Evolutionary conservation across 805 yeast genomes (phyloP), one percentile per base, ranked within the genome.

Genomic region (Suhomyces vadensis): DNA sequence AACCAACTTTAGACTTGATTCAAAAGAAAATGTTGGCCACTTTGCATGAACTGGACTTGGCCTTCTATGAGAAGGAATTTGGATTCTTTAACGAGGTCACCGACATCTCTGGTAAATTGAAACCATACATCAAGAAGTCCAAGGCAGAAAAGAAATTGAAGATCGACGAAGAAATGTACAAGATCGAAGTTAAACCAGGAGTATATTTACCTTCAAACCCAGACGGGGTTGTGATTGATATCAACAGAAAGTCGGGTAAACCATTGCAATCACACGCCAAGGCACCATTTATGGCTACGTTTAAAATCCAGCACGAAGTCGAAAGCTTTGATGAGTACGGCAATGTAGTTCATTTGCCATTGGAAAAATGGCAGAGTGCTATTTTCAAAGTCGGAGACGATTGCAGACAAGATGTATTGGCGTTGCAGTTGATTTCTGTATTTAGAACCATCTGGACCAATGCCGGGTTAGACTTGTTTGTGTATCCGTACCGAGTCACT

Each of bases 341-440:
- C 1, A 57, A 63, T 13, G 48, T 49, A 16, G 59, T 58, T 22
- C 52, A 50, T n/a, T 51, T 59, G 5, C 74, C 77, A 4, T 61
- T 79, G 39, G 92, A 87, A 40, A 79, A 75, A 52, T 86, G 95
- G 95, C 90, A 90, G 60, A 83, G 95, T 59, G 99, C 99, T 10
- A 95, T 94, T 63, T 94, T 94, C 78, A 94, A 94, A 65, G 99
- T 94, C 43, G 99, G 99, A 48, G 99, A 94, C 69, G 99, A 94
- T 67, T 92, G 98, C 71, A 79, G 99, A 54, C 99, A 94, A 65
- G 99, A 94, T 67, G 92, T 94, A 39, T 75, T 94, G 53, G 97
- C 97, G 0, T 71, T 94, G 46, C 99, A 94, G 61, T 73, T 94
- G 58, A 85, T 95, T 46, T 85, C 97, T 3, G 83, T 94, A 27